Evolutionary conservation across 805 yeast species (phyloP), one percentile per base, ranked within the genome.

Genomic region (Groenewaldozyma tartarivorans): DNA sequence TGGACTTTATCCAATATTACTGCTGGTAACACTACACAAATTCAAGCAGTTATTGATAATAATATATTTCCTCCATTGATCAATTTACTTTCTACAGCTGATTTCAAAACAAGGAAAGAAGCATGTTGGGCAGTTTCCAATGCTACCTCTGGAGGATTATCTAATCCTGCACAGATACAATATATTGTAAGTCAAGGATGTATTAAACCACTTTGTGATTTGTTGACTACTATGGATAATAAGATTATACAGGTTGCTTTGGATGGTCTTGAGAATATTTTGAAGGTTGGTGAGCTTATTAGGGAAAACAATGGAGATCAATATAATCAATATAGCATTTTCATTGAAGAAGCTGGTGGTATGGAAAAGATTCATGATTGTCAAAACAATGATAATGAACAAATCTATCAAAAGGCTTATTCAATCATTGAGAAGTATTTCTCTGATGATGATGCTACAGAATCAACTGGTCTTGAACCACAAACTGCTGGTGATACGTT

Each of bases 101-200:
- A 90, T 57, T 88, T 87, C 70, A 88, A 87, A 70, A 90, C 97
- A 27, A 84, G 84, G 62, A 92, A 90, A 64, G 98, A 92, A 69
- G 98, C 98, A 3, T 90, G 97, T 71, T 92, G 98, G 98, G 97
- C 97, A 27, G 82, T 92, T 51, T 87, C 96, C 21, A 92, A 92
- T 61, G 97, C 98, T 30, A 84, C 96, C 15, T 83, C 96, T 6
- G 97, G 97, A 53, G 97, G 96, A 18, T 71, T 87, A 53, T 69
- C 80, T 33, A 81, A 78, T 61, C 97, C 97, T 5, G 95, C 86
- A 46, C 95, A 88, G 61, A 88, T 92, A 54, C 76, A 90, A 56
- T 92, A 87, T 64, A 74, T 92, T 51, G 98, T 92, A 27, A 69
- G 72, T 50, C 97, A 92, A 68, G 98, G 96, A 37, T 86, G 96